phyloP scores from a whole-genome alignment of 148 eudicot species.

The Pharnaceum exiguum region DNA sequence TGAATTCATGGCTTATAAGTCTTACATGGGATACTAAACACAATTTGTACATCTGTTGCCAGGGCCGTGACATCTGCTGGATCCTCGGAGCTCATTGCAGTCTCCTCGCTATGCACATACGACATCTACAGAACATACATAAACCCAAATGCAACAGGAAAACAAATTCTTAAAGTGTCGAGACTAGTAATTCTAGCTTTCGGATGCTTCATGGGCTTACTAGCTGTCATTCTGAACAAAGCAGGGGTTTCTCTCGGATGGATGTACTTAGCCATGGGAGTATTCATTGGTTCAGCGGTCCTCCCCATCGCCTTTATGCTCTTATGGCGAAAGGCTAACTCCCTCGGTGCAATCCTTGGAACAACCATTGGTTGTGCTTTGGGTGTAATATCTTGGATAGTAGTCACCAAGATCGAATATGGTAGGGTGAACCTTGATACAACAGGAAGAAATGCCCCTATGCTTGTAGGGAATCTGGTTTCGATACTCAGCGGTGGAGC shows the following conservation, averaged over 20 bases:
- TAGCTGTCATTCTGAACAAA: slow-evolving; percentile 86
- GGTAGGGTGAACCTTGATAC: slow-evolving; percentile 82
- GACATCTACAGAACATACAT: slow-evolving; percentile 93
- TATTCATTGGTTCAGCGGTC: slow-evolving; percentile 88
- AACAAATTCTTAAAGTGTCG: slow-evolving; percentile 83
- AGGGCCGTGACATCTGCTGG: slow-evolving; percentile 99
- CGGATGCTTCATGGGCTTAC: slow-evolving; percentile 89
- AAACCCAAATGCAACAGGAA: slow-evolving; percentile 77
- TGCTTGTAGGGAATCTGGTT: slow-evolving; percentile 89
- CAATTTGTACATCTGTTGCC: neutral
- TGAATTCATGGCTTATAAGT: neutral
- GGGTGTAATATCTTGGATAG: slow-evolving; percentile 68
- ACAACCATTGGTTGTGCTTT: slow-evolving; percentile 56
- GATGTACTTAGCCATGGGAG: slow-evolving; percentile 98
- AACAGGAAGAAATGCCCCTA: slow-evolving; percentile 83
- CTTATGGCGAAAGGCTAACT: slow-evolving; percentile 88
- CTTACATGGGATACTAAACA: neutral
- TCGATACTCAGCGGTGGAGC: slow-evolving; percentile 82
- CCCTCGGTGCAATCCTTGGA: slow-evolving; percentile 74
- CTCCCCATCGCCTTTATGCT: slow-evolving; percentile 92
- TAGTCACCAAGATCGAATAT: slow-evolving; percentile 62
- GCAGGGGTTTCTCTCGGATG: slow-evolving; percentile 88
- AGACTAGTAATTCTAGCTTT: slow-evolving; percentile 59
- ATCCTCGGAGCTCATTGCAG: slow-evolving; percentile 94
- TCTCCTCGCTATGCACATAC: slow-evolving; percentile 91